A percentile compares a stretch with the other conserved stretches of the same genome.
These are phyloP conservation scores for Ganoderma meredithae DNA, from an alignment of 1,284 basidiomycete genomes.

Conservation along the genomic window DNA sequence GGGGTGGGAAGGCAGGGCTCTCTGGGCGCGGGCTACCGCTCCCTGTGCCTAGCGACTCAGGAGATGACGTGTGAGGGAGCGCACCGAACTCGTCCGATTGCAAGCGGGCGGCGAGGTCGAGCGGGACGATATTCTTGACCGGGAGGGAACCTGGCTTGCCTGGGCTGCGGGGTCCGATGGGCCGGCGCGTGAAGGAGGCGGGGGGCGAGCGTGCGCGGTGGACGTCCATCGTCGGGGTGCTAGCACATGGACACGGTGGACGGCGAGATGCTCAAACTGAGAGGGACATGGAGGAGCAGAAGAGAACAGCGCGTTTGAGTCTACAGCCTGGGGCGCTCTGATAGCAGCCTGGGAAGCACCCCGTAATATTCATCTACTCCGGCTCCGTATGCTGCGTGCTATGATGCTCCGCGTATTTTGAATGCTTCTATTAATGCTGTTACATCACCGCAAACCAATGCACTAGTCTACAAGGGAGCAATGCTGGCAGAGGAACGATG, in stretches of 20 bases:
- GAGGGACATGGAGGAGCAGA: slow-evolving; percentile 29
- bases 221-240: slow-evolving; percentile 30
- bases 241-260: slow-evolving; percentile 18
- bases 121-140: slow-evolving; percentile 31
- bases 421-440: slow-evolving; percentile 4
- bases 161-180: slow-evolving; percentile 36
- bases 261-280: slow-evolving; percentile 10
- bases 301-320: slow-evolving; percentile 20
- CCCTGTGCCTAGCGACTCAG: slow-evolving; percentile 16
- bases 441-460: slow-evolving; percentile 3
- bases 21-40: slow-evolving; percentile 19
- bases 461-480: not conserved
- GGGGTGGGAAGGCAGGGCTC: slow-evolving; percentile 12
- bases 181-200: slow-evolving; percentile 26
- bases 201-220: slow-evolving; percentile 34
- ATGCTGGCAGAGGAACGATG: not conserved
- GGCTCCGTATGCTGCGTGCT: not conserved
- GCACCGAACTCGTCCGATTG: slow-evolving; percentile 24
- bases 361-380: slow-evolving; percentile 4
- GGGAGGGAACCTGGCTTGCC: slow-evolving; percentile 27
- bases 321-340: slow-evolving; percentile 13
- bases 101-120: slow-evolving; percentile 34
- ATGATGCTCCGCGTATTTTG: slow-evolving; percentile 21
- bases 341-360: slow-evolving; percentile 24
- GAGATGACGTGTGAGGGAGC: slow-evolving; percentile 28